Percentiles rank a stretch among this genome's conserved stretches.
Evolutionary conservation across 2,329 filamentous ascomycete genomes (phyloP).

Genomic region (Colletotrichum orchidophilum): DNA sequence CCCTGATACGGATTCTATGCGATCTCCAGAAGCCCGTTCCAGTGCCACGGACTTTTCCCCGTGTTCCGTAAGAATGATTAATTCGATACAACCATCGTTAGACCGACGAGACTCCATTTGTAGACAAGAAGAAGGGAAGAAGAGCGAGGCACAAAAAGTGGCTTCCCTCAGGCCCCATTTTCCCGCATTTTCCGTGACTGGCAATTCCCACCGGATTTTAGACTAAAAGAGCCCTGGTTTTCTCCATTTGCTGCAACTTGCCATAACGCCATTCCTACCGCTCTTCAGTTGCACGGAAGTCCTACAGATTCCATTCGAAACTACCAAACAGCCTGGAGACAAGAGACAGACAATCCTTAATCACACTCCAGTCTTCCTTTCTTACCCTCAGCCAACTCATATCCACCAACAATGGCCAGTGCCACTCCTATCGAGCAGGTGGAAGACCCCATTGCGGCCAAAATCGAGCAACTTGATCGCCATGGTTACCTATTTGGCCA

Average conservation of each 20-base stretch:
- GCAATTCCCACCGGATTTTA: background rate
- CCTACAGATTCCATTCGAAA: background rate
- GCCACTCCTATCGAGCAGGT: conserved; percentile 13
- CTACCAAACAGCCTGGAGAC: background rate
- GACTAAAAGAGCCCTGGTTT: background rate
- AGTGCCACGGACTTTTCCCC: conserved; percentile 28
- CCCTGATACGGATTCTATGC: conserved; percentile 7
- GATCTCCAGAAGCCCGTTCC: conserved; percentile 1
- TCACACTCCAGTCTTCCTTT: background rate
- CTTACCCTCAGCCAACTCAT: background rate
- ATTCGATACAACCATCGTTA: conserved; percentile 1
- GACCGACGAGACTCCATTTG: background rate
- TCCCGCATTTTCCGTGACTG: background rate
- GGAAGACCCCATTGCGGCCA: conserved; percentile 22
- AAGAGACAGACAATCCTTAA: background rate
- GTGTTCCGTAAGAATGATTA: conserved; percentile 29
- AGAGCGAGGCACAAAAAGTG: conserved; percentile 25
- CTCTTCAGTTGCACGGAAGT: background rate
- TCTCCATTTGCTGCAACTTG: background rate
- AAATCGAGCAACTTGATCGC: conserved; percentile 46
- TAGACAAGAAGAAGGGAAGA: background rate
- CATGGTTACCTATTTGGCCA: conserved; percentile 67
- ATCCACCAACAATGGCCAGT: conserved; percentile 11
- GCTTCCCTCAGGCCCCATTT: conserved; percentile 1
- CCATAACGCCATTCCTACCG: background rate